A percentile compares a stretch with the other conserved stretches of the same genome.
Conservation (phyloP, 1,284 basidiomycete species). For the Ganoderma lucidum region DNA sequence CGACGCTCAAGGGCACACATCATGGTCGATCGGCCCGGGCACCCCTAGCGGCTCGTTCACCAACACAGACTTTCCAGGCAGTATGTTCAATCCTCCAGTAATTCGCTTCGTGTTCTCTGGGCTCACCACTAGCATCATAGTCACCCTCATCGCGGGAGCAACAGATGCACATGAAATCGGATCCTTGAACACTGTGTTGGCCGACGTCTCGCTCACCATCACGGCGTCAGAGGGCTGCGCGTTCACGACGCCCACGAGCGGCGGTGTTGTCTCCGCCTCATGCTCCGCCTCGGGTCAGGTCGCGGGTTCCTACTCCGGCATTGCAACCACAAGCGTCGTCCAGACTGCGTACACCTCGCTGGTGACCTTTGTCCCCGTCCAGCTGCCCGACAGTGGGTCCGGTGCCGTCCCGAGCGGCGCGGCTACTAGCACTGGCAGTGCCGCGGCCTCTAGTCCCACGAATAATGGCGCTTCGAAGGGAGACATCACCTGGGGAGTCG, state of each 20-base stretch:
- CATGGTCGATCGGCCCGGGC: background rate
- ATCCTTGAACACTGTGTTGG: background rate
- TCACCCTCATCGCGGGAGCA: background rate
- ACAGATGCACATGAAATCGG: background rate
- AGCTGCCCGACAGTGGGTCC: slow-evolving; percentile 1
- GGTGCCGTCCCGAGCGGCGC: background rate
- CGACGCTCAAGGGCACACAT: background rate
- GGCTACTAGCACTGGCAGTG: background rate
- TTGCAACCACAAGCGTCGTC: background rate
- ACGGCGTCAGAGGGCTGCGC: background rate
- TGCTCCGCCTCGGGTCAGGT: background rate
- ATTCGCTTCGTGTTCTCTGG: background rate
- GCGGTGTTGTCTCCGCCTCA: background rate
- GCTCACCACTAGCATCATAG: background rate
- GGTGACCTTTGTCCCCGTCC: background rate
- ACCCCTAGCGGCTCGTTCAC: background rate
- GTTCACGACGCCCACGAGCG: background rate
- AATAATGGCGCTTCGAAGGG: background rate
- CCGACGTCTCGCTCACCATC: background rate
- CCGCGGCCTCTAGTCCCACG: background rate
- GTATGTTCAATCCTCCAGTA: background rate
- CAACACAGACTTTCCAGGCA: background rate
- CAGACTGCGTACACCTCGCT: background rate
- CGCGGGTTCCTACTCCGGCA: background rate
- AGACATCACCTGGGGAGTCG: background rate